Conservation (phyloP, 2,329 filamentous ascomycete genomes). For the Alternaria ethzedia region DNA sequence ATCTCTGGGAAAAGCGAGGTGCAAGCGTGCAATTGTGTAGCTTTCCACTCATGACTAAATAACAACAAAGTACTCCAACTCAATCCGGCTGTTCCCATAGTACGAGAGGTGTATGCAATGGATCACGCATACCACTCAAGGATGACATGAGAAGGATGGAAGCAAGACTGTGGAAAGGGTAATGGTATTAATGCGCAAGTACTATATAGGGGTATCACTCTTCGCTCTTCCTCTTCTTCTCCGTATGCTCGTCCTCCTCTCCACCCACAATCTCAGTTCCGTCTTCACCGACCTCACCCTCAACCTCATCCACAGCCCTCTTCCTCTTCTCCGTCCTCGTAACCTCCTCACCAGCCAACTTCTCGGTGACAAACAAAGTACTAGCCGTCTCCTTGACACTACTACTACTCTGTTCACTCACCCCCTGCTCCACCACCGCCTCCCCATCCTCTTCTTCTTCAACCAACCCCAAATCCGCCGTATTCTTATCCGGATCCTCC, state of each 20-base stretch:
- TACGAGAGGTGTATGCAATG: neutral
- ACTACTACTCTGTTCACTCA: neutral
- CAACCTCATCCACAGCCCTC: slow-evolving; percentile 2
- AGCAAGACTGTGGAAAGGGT: neutral
- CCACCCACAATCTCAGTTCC: neutral
- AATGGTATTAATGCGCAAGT: neutral
- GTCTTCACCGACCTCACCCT: neutral
- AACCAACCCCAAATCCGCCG: slow-evolving; percentile 4
- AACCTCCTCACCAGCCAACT: slow-evolving; percentile 3
- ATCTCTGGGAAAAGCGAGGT: slow-evolving; percentile 21
- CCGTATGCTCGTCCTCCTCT: neutral
- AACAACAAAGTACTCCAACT: slow-evolving; percentile 16
- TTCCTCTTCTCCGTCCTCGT: slow-evolving; percentile 8
- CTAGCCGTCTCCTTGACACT: slow-evolving; percentile 6
- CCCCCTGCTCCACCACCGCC: neutral
- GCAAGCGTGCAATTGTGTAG: slow-evolving; percentile 28
- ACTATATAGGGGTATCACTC: neutral
- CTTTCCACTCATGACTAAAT: slow-evolving; percentile 45
- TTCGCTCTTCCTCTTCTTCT: slow-evolving; percentile 1
- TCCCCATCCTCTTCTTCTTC: neutral
- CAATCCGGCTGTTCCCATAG: neutral
- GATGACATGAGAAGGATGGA: too few species aligned
- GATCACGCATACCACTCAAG: too few species aligned
- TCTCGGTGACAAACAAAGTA: slow-evolving; percentile 8
- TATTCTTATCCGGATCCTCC: slow-evolving; percentile 14